Conservation (phyloP, 2,329 filamentous ascomycete species). For the Dothistroma septosporum region DNA sequence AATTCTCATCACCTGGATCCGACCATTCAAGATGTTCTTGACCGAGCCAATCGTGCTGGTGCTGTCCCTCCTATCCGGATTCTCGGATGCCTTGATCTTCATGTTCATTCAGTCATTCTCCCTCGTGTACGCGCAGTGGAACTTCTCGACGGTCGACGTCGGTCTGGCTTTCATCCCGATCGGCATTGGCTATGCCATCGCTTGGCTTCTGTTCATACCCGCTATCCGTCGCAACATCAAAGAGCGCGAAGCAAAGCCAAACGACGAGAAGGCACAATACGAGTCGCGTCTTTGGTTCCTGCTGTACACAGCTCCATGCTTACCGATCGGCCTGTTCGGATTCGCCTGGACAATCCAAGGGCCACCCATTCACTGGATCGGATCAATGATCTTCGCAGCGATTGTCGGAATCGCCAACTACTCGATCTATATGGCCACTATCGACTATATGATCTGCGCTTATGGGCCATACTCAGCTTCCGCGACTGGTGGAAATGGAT, state of each 20-base stretch:
- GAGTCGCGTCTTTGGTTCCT: slow-evolving; percentile 67
- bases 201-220: slow-evolving; percentile 60
- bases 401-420: slow-evolving; percentile 69
- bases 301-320: slow-evolving; percentile 58
- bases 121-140: slow-evolving; percentile 66
- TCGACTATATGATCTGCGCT: slow-evolving; percentile 73
- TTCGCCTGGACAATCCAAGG: slow-evolving; percentile 69
- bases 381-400: slow-evolving; percentile 61
- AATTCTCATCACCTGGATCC: slow-evolving; percentile 53
- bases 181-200: slow-evolving; percentile 62
- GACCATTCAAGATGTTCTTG: slow-evolving; percentile 73
- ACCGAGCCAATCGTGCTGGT: slow-evolving; percentile 71
- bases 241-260: slow-evolving; percentile 44
- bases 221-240: slow-evolving; percentile 50
- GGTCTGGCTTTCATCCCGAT: slow-evolving; percentile 65
- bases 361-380: slow-evolving; percentile 64
- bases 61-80: slow-evolving; percentile 68
- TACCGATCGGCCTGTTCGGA: slow-evolving; percentile 66
- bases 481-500: slow-evolving; percentile 72
- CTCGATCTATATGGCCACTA: slow-evolving; percentile 61
- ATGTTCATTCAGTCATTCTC: slow-evolving; percentile 73
- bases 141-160: slow-evolving; percentile 55
- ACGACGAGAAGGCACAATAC: slow-evolving; percentile 54
- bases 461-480: slow-evolving; percentile 72
- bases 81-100: slow-evolving; percentile 73